Evolutionary conservation across 2,329 filamentous ascomycete genomes (phyloP).

Genomic region (Helotiales sp.): DNA sequence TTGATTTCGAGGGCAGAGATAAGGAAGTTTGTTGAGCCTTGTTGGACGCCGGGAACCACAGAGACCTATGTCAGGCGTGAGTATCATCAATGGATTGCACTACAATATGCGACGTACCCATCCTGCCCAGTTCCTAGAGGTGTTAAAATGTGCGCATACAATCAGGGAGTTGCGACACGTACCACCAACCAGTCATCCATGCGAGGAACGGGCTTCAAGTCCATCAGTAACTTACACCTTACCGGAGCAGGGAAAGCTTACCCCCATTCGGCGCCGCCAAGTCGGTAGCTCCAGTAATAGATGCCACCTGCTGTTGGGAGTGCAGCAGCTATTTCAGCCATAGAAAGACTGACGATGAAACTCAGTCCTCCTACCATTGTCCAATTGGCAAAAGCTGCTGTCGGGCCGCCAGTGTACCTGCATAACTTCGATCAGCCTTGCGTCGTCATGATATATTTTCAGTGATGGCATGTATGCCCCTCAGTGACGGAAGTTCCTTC

Average conservation of each 20-base stretch:
- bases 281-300: conserved; percentile 41
- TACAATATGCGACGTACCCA: conserved; percentile 11
- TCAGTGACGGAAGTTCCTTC: no score
- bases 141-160: background rate
- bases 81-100: background rate
- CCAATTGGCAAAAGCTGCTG: conserved; percentile 41
- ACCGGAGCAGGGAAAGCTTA: conserved; percentile 11
- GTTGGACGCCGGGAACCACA: conserved; percentile 42
- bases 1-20: conserved; percentile 40
- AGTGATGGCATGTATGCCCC: background rate
- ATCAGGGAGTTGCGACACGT: background rate
- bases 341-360: conserved; percentile 37
- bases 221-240: conserved; percentile 8
- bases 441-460: background rate
- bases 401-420: conserved; percentile 39
- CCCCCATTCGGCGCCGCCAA: conserved; percentile 39
- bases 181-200: conserved; percentile 44
- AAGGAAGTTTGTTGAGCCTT: conserved; percentile 42
- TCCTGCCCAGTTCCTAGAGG: conserved; percentile 35
- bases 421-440: background rate
- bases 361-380: conserved; percentile 40
- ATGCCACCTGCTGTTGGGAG: conserved; percentile 41
- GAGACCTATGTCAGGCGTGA: conserved; percentile 18
- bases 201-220: conserved; percentile 34
- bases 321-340: conserved; percentile 41